Evolutionary conservation across 1,284 basidiomycete genomes (phyloP).

Genomic region (Ganoderma lucidum): DNA sequence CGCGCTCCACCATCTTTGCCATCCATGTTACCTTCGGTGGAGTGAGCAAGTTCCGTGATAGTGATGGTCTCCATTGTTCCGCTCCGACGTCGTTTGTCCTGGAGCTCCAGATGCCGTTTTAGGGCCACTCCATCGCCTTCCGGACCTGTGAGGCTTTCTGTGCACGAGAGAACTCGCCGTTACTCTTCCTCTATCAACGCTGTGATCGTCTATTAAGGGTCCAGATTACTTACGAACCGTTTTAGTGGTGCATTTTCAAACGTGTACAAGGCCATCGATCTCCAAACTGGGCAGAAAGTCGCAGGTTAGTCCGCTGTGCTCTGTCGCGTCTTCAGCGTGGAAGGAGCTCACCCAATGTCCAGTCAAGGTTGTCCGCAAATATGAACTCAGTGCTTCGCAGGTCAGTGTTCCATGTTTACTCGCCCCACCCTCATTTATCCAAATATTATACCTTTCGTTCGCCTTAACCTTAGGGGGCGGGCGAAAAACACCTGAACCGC

Average conservation of each 20-base stretch:
- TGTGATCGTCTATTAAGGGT: background rate
- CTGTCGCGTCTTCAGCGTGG: constrained; percentile 11
- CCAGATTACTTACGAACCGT: constrained; percentile 12
- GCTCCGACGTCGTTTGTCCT: background rate
- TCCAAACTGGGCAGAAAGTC: constrained; percentile 81
- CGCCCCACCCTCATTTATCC: constrained; percentile 43
- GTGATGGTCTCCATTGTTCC: background rate
- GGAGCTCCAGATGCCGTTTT: background rate
- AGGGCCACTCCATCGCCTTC: background rate
- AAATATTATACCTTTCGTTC: constrained; percentile 30
- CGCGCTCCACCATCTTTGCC: background rate
- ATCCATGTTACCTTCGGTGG: background rate
- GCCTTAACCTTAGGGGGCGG: constrained; percentile 62
- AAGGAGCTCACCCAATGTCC: constrained; percentile 26
- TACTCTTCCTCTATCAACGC: background rate
- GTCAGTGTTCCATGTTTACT: constrained; percentile 63
- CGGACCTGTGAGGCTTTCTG: background rate
- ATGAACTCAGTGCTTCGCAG: constrained; percentile 94
- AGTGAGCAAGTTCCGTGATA: constrained; percentile 2
- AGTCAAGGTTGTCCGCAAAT: constrained; percentile 99
- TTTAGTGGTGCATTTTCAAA: constrained; percentile 95
- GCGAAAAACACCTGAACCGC: constrained; percentile 90
- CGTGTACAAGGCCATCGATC: constrained; percentile 94
- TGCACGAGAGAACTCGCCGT: background rate
- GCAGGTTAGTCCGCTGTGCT: constrained; percentile 66